Percentiles rank a stretch among this genome's conserved stretches.
These are phyloP conservation scores for Trametes punicea DNA, from an alignment of 768 basidiomycete genomes.

Conservation along the genomic window DNA sequence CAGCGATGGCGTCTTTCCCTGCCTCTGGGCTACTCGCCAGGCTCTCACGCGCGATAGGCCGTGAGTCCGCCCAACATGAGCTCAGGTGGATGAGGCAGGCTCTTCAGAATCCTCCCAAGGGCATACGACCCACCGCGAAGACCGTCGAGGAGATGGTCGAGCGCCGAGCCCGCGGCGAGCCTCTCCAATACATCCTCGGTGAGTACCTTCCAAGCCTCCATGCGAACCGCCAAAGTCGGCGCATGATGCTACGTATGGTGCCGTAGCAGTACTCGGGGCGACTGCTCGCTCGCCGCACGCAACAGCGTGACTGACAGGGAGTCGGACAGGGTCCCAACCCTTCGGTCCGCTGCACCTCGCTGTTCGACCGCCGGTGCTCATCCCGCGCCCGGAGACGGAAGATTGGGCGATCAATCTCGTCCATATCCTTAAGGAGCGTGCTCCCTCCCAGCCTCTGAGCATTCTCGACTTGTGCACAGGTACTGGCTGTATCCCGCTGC, in stretches of 20 bases:
- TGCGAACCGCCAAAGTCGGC: not conserved
- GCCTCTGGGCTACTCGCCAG: constrained; percentile 21
- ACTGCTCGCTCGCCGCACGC: too few species aligned
- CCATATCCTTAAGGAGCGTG: constrained; percentile 32
- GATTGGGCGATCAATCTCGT: constrained; percentile 69
- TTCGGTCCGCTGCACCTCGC: constrained; percentile 82
- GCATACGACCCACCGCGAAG: not conserved
- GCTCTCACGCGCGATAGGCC: constrained; percentile 36
- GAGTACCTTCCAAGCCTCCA: constrained; percentile 22
- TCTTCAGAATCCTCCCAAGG: constrained; percentile 4
- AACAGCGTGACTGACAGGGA: too few species aligned
- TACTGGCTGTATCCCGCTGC: constrained; percentile 85
- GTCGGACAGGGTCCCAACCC: constrained; percentile 81
- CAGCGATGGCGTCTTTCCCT: not conserved
- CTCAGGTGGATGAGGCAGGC: constrained; percentile 48
- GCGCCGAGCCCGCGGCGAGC: constrained; percentile 66
- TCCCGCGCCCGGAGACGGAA: constrained; percentile 95
- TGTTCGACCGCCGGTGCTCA: constrained; percentile 76
- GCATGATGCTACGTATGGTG: too few species aligned
- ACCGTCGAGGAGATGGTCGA: constrained; percentile 47
- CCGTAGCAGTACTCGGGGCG: too few species aligned
- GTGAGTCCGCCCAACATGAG: constrained; percentile 38
- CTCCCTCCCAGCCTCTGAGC: constrained; percentile 32
- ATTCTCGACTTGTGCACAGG: constrained; percentile 93
- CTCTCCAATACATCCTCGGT: constrained; percentile 92